Percentiles rank a stretch among this genome's conserved stretches.
Conservation (phyloP, 257 asterid genomes). For the Echium plantagineum region DNA sequence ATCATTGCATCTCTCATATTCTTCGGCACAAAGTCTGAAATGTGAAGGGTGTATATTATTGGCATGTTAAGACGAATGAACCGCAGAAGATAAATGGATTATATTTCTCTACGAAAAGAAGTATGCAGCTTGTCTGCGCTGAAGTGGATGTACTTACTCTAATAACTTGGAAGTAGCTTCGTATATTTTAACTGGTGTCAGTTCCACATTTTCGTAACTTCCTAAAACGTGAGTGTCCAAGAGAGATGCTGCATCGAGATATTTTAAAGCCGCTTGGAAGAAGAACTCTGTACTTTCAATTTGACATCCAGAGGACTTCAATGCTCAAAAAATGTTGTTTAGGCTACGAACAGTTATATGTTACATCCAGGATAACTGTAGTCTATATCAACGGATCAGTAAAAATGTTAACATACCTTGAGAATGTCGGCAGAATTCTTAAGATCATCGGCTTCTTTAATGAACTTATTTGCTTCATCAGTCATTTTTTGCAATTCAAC, state of each 20-base stretch:
- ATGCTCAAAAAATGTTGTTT: not conserved
- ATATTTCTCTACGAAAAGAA: not conserved
- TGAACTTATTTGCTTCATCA: not conserved
- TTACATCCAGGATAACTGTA: not conserved
- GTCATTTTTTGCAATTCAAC: not conserved
- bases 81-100: too few species aligned
- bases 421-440: not conserved
- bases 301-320: not conserved
- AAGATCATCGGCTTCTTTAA: not conserved
- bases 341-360: not conserved
- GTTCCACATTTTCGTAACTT: not conserved
- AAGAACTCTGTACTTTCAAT: conserved; percentile 1
- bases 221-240: not conserved
- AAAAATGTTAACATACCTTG: not conserved
- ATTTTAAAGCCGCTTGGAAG: conserved; percentile 1
- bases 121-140: too few species aligned
- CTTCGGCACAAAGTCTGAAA: conserved; percentile 13
- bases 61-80: too few species aligned
- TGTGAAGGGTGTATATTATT: too few species aligned
- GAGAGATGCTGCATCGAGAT: not conserved
- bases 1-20: conserved; percentile 18
- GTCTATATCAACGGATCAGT: not conserved
- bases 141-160: not conserved
- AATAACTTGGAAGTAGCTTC: not conserved
- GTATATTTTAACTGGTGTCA: not conserved